Conservation (phyloP, 257 asterid genomes). For the Cinchona pubescens region DNA sequence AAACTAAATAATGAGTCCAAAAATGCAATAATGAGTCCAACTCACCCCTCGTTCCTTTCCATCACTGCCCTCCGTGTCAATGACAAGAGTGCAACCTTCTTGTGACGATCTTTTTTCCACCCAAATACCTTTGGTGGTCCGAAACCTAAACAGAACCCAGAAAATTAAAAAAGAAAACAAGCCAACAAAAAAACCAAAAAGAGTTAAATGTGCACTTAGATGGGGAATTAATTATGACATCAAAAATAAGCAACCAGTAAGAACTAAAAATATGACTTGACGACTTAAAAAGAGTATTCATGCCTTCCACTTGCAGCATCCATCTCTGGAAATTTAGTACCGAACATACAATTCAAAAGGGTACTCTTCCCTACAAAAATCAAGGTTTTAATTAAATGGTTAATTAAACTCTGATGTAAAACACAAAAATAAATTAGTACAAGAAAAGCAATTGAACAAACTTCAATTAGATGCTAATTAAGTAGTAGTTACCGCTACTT, state of each 20-base stretch:
- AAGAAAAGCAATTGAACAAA: background rate
- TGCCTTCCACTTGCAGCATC: background rate
- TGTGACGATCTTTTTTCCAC: background rate
- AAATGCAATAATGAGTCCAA: background rate
- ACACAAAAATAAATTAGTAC: too few species aligned
- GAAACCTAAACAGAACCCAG: background rate
- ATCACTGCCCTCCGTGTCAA: constrained; percentile 3
- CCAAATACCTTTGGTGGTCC: constrained; percentile 7
- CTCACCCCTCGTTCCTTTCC: background rate
- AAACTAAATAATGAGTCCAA: too few species aligned
- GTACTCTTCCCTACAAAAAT: constrained; percentile 3
- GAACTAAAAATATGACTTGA: background rate
- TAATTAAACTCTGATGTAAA: background rate
- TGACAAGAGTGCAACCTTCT: background rate
- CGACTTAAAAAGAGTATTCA: background rate
- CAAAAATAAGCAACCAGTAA: background rate
- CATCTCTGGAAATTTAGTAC: background rate
- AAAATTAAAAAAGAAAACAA: too few species aligned
- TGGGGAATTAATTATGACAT: background rate
- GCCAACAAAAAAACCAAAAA: too few species aligned
- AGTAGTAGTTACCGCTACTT: constrained; percentile 4
- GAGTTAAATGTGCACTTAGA: background rate
- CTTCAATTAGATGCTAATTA: background rate
- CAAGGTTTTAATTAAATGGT: background rate
- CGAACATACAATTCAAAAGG: background rate